Evolutionary conservation across 495 filamentous ascomycete species (phyloP), one percentile per base, ranked within the genome.

Genomic region (Aspergillus sparsus): DNA sequence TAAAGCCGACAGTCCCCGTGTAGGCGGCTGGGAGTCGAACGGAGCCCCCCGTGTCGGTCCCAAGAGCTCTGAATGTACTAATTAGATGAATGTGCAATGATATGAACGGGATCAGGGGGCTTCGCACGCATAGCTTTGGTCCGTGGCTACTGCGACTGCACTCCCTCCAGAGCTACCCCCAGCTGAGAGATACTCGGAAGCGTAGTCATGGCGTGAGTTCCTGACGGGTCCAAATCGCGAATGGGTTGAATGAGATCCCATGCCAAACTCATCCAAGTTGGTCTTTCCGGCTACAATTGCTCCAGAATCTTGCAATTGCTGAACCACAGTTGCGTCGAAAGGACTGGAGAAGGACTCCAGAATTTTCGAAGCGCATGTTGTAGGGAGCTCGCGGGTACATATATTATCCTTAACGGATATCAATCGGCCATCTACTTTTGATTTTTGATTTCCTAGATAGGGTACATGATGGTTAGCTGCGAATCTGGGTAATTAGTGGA

Each of bases 211-310:
- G 46, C 66, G 67, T 55, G 61, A 27, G 63, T 70, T 85, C 46
- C 78, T 80, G 4, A 94, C 89, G 18, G 84, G 65, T 5, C 90
- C 93, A 68, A 88, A 89, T 54, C 71, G 69, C 16, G 93, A 95
- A 68, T 92, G 74, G 3, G 80, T 82, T 13, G 91, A 91, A 74
- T 98, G 89, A 10, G 92, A 95, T 39, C 94, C 94, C 94, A 98
- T 98, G 18, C 94, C 94, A 74, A 98, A 98, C 69, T 98, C 94
- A 78, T 98, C 94, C 65, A 98, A 80, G 71, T 96, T 96, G 0
- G 92, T 92, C 71, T 96, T 97, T 7, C 88, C 89, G 13, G 84
- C 79, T 5, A 96, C 69, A 16, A 81, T 70, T 6, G 86, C 87
- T 41, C 90, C 91, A 18, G 85, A 80, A 51, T 78, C 66, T 62